Evolutionary conservation across 805 yeast genomes (phyloP).

Genomic region (Starmerella powellii): DNA sequence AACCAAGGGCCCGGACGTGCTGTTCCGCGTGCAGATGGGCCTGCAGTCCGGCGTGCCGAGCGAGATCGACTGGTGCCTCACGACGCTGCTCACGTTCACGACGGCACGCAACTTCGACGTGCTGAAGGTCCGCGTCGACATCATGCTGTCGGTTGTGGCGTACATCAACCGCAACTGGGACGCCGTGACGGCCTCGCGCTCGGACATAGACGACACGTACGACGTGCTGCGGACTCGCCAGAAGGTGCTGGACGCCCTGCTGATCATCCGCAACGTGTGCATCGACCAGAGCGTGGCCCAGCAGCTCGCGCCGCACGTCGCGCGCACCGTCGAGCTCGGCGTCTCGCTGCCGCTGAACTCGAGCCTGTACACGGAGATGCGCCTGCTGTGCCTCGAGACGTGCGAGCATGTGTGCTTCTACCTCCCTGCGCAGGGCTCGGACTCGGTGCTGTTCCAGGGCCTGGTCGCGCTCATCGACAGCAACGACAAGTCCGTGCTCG

Average conservation of each 20-base stretch:
- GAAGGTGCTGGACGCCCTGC: slow-evolving; percentile 38
- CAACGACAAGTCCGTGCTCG: slow-evolving; percentile 56
- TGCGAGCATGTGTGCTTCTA: slow-evolving; percentile 77
- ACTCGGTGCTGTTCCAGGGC: slow-evolving; percentile 51
- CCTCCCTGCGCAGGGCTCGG: slow-evolving; percentile 58
- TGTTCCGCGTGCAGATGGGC: slow-evolving; percentile 59
- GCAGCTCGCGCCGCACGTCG: slow-evolving; percentile 32
- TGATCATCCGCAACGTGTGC: slow-evolving; percentile 66
- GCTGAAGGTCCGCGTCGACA: slow-evolving; percentile 12
- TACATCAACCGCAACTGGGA: slow-evolving; percentile 13
- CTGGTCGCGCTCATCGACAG: slow-evolving; percentile 40
- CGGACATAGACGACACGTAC: slow-evolving; percentile 15
- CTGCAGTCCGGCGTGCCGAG: slow-evolving; percentile 49
- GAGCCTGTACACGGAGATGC: slow-evolving; percentile 25
- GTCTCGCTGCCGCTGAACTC: slow-evolving; percentile 24
- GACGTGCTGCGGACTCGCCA: slow-evolving; percentile 20
- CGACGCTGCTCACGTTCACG: slow-evolving; percentile 38
- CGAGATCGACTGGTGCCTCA: slow-evolving; percentile 64
- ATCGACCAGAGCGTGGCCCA: slow-evolving; percentile 79
- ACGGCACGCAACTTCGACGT: slow-evolving; percentile 18
- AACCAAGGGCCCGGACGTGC: slow-evolving; percentile 48
- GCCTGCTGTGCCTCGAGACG: slow-evolving; percentile 51
- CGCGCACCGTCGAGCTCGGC: slow-evolving; percentile 33
- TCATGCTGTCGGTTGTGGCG: slow-evolving; percentile 10
- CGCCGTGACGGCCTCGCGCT: slow-evolving; percentile 7